phyloP scores from a whole-genome alignment of 495 filamentous ascomycete species.

The Schizothecium vesticola region DNA sequence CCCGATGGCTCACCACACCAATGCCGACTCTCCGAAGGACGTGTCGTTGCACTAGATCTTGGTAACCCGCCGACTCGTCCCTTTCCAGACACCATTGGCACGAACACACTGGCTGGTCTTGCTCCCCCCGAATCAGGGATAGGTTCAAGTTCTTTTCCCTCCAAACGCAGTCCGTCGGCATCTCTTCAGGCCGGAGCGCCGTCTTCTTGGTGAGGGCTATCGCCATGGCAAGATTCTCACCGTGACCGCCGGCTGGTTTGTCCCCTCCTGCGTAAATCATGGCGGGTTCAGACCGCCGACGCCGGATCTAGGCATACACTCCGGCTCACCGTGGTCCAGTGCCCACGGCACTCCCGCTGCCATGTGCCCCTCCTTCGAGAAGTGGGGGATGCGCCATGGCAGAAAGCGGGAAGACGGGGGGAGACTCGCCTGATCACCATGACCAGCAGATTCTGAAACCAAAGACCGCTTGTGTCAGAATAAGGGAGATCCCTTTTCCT shows the following conservation, averaged over 20 bases:
- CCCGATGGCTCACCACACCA: not conserved
- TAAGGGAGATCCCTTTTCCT: slow-evolving; percentile 1
- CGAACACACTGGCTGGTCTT: not conserved
- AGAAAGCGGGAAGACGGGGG: slow-evolving; percentile 6
- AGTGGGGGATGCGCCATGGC: slow-evolving; percentile 10
- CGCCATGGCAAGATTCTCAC: not conserved
- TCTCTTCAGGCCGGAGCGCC: not conserved
- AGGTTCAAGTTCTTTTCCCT: not conserved
- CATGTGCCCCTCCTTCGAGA: slow-evolving; percentile 1
- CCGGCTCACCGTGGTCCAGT: not conserved
- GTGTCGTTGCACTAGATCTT: not conserved
- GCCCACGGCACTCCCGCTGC: not conserved
- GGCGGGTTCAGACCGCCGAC: slow-evolving; percentile 6
- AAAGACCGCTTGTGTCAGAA: slow-evolving; percentile 10
- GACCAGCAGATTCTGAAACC: slow-evolving; percentile 14
- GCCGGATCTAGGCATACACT: slow-evolving; percentile 1
- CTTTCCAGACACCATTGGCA: not conserved
- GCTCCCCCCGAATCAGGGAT: not conserved
- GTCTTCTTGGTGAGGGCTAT: not conserved
- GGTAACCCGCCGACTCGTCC: not conserved
- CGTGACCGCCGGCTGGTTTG: slow-evolving; percentile 5
- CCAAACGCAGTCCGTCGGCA: not conserved
- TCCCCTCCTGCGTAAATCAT: not conserved
- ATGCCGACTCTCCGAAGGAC: not conserved
- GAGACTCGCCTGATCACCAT: slow-evolving; percentile 13